Evolutionary conservation across 2,329 filamentous ascomycete species (phyloP), one percentile per base, ranked within the genome.

Genomic region (Plectosphaerella plurivora): DNA sequence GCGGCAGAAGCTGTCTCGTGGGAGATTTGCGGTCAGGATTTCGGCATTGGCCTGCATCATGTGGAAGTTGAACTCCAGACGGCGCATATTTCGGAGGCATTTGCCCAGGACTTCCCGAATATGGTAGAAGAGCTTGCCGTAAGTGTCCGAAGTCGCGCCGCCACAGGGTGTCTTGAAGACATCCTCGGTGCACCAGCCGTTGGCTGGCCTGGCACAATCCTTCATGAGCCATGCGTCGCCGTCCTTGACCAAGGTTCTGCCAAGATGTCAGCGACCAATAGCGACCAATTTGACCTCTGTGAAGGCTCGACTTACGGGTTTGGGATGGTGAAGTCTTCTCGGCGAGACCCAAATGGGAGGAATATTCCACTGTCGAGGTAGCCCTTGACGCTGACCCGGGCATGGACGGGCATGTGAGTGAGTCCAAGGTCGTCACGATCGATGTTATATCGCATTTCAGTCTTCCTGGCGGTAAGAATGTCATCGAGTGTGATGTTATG

Each of bases 91-190:
- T 6, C 49, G 42, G 36, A 60, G 64, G 51, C 73, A 75, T 2
- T 52, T 9, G 0, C 54, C 12, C 2, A 74, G 53, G 4, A 62
- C 20, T 6, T 59, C 48, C 0, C 56, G 59, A 6, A 76, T 15
- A 49, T 65, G 63, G 41, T 61, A 60, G 55, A 61, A 72, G 0
- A 76, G 59, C 15, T 64, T 63, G 16, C 72, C 73, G 49, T 74
- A 71, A 1, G 69, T 41, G 50, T 76, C 73, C 9, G 62, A 57
- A 48, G 59, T 63, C 6, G 68, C 63, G 25, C n/a, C 53, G n/a
- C 49, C 53, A 16, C 10, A 57, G n/a, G 28, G 57, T 37, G n/a
- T 55, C 11, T 51, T 28, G 12, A 48, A 10, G 39, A 71, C 57
- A 1, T 73, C 67, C 3, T 53, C 4, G 3, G 59, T 18, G 1